phyloP scores from a whole-genome alignment of 768 basidiomycete species.

The Mycena rosella region DNA sequence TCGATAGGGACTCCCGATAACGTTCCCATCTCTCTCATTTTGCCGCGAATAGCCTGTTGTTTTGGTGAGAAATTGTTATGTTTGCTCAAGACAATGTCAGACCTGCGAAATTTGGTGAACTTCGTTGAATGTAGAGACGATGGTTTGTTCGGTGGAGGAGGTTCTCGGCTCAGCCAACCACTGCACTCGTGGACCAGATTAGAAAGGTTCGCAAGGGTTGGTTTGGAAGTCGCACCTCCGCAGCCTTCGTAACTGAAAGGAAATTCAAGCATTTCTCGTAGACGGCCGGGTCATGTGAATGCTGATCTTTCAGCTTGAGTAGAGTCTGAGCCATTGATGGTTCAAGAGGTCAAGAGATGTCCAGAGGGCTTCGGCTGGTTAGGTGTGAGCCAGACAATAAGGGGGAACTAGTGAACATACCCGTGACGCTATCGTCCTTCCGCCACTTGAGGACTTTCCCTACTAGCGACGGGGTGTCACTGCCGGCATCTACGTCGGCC shows the following conservation, averaged over 20 bases:
- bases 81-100: slow-evolving; percentile 17
- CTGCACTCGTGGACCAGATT: slow-evolving; percentile 46
- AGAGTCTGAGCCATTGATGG: slow-evolving; percentile 67
- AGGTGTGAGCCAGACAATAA: neutral
- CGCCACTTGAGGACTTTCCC: slow-evolving; percentile 94
- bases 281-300: slow-evolving; percentile 58
- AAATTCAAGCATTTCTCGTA: slow-evolving; percentile 74
- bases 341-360: slow-evolving; percentile 72
- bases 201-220: neutral
- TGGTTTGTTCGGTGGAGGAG: slow-evolving; percentile 54
- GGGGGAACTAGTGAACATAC: slow-evolving; percentile 47
- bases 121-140: slow-evolving; percentile 69
- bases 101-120: slow-evolving; percentile 73
- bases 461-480: slow-evolving; percentile 94
- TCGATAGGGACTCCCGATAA: slow-evolving; percentile 88
- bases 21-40: slow-evolving; percentile 89
- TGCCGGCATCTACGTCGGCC: slow-evolving; percentile 96
- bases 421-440: slow-evolving; percentile 68
- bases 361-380: slow-evolving; percentile 75
- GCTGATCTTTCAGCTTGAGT: slow-evolving; percentile 61
- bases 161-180: slow-evolving; percentile 73
- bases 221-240: slow-evolving; percentile 57
- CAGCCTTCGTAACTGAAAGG: slow-evolving; percentile 69
- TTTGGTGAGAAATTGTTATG: slow-evolving; percentile 1
- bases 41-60: slow-evolving; percentile 75